These are phyloP conservation scores for Rickenella mellea DNA, from an alignment of 768 basidiomycete species.

Conservation along the genomic window DNA sequence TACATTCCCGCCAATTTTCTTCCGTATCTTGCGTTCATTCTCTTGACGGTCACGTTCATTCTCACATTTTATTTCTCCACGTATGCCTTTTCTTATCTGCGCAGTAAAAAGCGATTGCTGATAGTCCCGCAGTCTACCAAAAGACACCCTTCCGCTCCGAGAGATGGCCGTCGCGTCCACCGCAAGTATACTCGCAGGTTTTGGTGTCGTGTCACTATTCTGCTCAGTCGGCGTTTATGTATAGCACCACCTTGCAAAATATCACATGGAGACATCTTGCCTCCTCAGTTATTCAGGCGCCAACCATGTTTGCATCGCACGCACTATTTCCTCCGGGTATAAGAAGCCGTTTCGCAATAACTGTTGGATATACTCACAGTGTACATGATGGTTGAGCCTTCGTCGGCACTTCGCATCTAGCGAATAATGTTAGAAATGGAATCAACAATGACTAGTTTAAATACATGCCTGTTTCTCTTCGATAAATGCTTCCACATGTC, in stretches of 20 bases:
- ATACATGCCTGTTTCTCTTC: slow-evolving; percentile 74
- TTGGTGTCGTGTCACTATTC: slow-evolving; percentile 85
- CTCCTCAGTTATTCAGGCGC: slow-evolving; percentile 64
- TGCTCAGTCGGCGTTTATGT: slow-evolving; percentile 80
- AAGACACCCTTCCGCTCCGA: slow-evolving; percentile 49
- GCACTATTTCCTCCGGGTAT: no score
- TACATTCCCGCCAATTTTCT: slow-evolving; percentile 56
- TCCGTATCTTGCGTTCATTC: slow-evolving; percentile 65
- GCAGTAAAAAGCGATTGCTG: slow-evolving; percentile 4
- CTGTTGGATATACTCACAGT: slow-evolving; percentile 57
- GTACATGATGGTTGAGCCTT: slow-evolving; percentile 91
- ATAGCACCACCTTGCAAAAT: slow-evolving; percentile 23
- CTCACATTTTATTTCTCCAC: slow-evolving; percentile 89
- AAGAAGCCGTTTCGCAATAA: no score
- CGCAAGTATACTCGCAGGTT: slow-evolving; percentile 76
- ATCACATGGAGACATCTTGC: background rate
- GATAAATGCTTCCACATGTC: slow-evolving; percentile 76
- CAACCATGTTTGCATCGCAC: slow-evolving; percentile 69
- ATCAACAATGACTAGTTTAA: no score
- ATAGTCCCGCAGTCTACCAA: slow-evolving; percentile 53
- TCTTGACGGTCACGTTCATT: slow-evolving; percentile 68
- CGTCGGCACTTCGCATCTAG: slow-evolving; percentile 83
- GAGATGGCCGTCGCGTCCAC: slow-evolving; percentile 63
- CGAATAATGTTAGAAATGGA: background rate
- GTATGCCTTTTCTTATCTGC: slow-evolving; percentile 29